Base-by-base conservation (phyloP, 805 yeast species). In the Sungouiozyma ichnusensis region DNA sequence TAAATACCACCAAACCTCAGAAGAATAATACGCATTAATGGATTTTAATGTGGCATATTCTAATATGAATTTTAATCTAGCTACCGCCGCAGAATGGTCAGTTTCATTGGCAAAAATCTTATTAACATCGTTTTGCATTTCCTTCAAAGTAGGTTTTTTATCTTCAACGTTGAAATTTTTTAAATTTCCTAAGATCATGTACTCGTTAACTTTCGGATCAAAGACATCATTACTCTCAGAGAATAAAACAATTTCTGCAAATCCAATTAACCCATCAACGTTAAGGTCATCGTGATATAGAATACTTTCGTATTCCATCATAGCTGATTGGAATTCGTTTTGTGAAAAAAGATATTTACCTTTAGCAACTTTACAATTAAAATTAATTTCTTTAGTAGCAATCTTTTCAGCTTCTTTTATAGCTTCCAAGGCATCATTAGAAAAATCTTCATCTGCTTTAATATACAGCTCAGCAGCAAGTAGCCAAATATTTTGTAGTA, bases 1-100 rank as follows among this genome's bases (percentile, higher is more conserved):
- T 44, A 84, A 64, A 42, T 72, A 72, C 73, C 76, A 80, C 82
- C 88, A 81, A 11, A 81, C 68, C 57, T 85, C 95, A 6, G 77
- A 63, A 11, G 65, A 59, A 41, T 57, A 53, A 15, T 69, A 57
- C 9, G 75, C 77, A 14, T 68, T 67, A n/a, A 63, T 55, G 2
- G 64, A 58, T 35, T 54, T 60, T 11, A 58, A 57, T 2, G 63
- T 52, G 19, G 61, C 53, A 3, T 56, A 53, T 46, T 71, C 74
- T 18, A 72, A 49, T 16, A 70, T 48, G 14, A 66, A 48, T 37
- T 56, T 66, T 53, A 76, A 57, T 46, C 84, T 63, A 3, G 80
- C 76, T n/a, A 72, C 52, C 0, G 81, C 87, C 2, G 87, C 78
- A 29, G 68, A 62, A 45, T 64, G 63, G 50, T 83, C 90, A 44